Conservation (phyloP, 148 eudicot genomes). For the Silene conica region DNA sequence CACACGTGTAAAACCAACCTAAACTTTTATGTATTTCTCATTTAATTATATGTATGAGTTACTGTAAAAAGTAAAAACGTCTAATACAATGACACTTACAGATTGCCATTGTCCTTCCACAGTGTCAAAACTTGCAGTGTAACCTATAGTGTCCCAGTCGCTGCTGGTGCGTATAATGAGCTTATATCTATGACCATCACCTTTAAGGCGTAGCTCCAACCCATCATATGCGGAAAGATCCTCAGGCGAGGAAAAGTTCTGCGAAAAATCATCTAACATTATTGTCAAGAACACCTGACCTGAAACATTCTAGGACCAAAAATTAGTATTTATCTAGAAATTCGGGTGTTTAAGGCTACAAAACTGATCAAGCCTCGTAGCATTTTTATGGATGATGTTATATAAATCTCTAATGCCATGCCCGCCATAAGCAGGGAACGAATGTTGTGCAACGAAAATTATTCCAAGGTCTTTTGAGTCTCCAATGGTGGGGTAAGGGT, state of each 20-base stretch:
- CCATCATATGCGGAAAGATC: slow-evolving; percentile 95
- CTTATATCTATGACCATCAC: slow-evolving; percentile 88
- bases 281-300: neutral
- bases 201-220: slow-evolving; percentile 76
- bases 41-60: no score
- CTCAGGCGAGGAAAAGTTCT: slow-evolving; percentile 84
- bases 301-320: neutral
- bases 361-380: neutral
- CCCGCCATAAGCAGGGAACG: neutral
- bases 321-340: no score
- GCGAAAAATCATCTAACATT: slow-evolving; percentile 22
- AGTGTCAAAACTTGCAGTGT: slow-evolving; percentile 82
- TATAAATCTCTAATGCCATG: no score
- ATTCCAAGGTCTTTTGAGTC: neutral
- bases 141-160: slow-evolving; percentile 98
- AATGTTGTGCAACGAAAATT: neutral
- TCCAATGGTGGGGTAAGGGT: neutral
- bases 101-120: slow-evolving; percentile 95
- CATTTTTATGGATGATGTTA: no score
- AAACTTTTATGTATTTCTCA: no score
- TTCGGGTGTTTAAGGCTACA: no score
- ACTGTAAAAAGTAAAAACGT: neutral
- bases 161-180: slow-evolving; percentile 83
- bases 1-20: no score
- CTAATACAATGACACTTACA: slow-evolving; percentile 38